These are phyloP conservation scores for Nakaseomyces nivariensis DNA, from an alignment of 1,139 yeast genomes.

Conservation along the genomic window DNA sequence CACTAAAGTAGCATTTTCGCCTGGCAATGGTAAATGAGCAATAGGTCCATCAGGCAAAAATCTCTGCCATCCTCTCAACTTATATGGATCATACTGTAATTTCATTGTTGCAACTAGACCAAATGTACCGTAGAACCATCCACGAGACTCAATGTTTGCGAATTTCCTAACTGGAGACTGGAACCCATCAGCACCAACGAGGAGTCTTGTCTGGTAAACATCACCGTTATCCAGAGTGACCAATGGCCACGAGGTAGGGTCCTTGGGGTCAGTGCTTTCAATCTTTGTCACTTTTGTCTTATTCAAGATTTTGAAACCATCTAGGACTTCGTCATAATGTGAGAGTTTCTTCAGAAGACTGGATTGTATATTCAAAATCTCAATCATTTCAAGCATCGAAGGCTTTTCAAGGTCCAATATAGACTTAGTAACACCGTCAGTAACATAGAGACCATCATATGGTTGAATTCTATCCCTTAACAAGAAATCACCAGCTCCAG, in stretches of 20 bases:
- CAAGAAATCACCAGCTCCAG: slow-evolving; percentile 73
- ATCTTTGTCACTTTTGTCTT: slow-evolving; percentile 56
- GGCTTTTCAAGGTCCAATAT: slow-evolving; percentile 55
- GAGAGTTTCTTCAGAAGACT: slow-evolving; percentile 20
- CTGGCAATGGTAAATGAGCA: slow-evolving; percentile 83
- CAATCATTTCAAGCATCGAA: slow-evolving; percentile 52
- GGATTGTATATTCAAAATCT: slow-evolving; percentile 74
- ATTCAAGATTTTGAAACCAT: slow-evolving; percentile 44
- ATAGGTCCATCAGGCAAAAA: slow-evolving; percentile 88
- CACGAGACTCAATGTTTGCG: slow-evolving; percentile 75
- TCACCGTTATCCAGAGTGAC: slow-evolving; percentile 62
- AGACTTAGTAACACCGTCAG: slow-evolving; percentile 65
- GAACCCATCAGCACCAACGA: slow-evolving; percentile 94
- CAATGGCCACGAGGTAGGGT: slow-evolving; percentile 60
- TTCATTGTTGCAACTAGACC: slow-evolving; percentile 88
- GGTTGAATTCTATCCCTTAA: slow-evolving; percentile 64
- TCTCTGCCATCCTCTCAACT: slow-evolving; percentile 83
- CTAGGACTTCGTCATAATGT: slow-evolving; percentile 24
- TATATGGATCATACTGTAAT: slow-evolving; percentile 59
- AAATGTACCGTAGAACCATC: slow-evolving; percentile 83
- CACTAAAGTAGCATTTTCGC: slow-evolving; percentile 76
- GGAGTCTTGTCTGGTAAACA: slow-evolving; percentile 52
- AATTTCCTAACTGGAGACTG: slow-evolving; percentile 85
- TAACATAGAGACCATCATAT: slow-evolving; percentile 74
- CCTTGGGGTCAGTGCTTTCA: slow-evolving; percentile 24